Evolutionary conservation across 2,329 filamentous ascomycete species (phyloP).

Genomic region (Aureobasidium sp.): DNA sequence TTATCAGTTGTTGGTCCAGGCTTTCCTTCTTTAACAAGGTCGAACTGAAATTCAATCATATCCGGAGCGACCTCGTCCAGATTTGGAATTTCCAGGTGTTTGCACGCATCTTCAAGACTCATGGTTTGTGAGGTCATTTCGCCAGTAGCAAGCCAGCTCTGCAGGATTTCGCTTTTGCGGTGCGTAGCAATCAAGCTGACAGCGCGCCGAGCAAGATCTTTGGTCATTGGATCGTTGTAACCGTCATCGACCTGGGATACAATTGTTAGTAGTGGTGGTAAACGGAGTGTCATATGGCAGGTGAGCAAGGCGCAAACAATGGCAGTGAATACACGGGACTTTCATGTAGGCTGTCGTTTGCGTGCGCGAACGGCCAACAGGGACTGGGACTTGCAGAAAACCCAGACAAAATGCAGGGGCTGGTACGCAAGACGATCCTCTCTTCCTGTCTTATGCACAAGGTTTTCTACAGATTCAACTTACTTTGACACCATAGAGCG

Average conservation of each 20-base stretch:
- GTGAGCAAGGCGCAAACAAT: background rate
- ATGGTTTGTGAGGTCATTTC: constrained; percentile 45
- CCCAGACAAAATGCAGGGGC: background rate
- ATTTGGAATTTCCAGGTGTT: constrained; percentile 32
- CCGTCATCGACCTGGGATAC: constrained; percentile 44
- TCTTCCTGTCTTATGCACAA: background rate
- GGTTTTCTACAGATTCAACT: constrained; percentile 12
- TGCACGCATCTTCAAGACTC: constrained; percentile 49
- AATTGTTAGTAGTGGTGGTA: background rate
- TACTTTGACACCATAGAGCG: constrained; percentile 53
- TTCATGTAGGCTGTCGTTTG: background rate
- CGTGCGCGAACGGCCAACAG: background rate
- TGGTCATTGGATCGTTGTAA: constrained; percentile 44
- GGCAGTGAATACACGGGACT: background rate
- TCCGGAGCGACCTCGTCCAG: constrained; percentile 16
- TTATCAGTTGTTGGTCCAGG: constrained; percentile 25
- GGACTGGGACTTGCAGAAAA: background rate
- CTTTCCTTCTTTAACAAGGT: constrained; percentile 23
- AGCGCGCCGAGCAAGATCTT: constrained; percentile 48
- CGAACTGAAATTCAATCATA: constrained; percentile 21
- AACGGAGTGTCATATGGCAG: too few species aligned
- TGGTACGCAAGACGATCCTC: background rate
- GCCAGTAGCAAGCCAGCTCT: constrained; percentile 47
- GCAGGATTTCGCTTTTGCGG: constrained; percentile 49
- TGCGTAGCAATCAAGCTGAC: constrained; percentile 52